These are phyloP conservation scores for Cichorium intybus DNA, from an alignment of 140 eudicot genomes.

Conservation along the genomic window DNA sequence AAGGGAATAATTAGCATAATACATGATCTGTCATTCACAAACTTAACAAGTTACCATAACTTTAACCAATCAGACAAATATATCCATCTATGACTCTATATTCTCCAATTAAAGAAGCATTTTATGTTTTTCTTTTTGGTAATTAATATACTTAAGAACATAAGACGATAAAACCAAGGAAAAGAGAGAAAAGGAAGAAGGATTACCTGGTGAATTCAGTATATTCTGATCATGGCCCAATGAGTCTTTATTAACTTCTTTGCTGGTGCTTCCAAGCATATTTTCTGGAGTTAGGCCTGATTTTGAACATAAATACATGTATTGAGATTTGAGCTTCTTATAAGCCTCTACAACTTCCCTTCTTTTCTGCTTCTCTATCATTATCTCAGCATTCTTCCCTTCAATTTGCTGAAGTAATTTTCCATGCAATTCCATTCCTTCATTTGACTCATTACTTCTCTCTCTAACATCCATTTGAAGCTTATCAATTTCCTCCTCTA, in stretches of 20 bases:
- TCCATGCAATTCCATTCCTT: constrained; percentile 63
- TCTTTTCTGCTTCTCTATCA: constrained; percentile 55
- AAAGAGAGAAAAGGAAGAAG: background rate
- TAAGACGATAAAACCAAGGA: constrained; percentile 8
- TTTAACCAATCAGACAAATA: background rate
- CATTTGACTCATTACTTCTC: constrained; percentile 48
- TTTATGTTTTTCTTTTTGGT: background rate
- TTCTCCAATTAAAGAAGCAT: background rate
- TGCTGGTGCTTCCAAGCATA: constrained; percentile 34
- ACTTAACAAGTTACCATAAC: background rate
- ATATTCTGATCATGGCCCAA: constrained; percentile 32
- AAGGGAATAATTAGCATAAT: background rate
- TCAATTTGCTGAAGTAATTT: constrained; percentile 72
- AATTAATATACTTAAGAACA: constrained; percentile 14
- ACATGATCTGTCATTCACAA: background rate
- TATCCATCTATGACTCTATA: background rate
- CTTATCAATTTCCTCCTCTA: constrained; percentile 59
- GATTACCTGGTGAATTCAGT: constrained; percentile 50
- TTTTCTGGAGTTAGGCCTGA: constrained; percentile 49
- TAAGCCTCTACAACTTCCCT: constrained; percentile 53
- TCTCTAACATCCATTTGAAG: constrained; percentile 47
- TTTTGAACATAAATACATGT: constrained; percentile 56
- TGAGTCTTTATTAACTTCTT: constrained; percentile 41
- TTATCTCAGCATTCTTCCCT: constrained; percentile 52
- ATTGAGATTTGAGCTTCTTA: constrained; percentile 81